Conservation (phyloP, 768 basidiomycete species). For the Jaapia argillacea region DNA sequence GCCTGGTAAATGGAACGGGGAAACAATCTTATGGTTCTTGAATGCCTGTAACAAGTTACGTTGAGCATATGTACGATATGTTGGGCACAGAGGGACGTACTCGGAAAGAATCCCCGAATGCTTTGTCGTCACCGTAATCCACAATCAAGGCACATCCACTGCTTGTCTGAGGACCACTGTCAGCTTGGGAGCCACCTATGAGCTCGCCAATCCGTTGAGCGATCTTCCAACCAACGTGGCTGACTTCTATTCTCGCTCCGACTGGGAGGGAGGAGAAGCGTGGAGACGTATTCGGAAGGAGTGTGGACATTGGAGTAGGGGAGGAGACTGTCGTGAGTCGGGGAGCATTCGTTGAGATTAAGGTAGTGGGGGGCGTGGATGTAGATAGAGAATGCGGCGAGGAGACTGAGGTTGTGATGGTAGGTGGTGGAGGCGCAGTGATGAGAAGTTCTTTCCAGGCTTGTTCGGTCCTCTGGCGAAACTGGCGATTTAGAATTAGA, state of each 20-base stretch:
- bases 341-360: too few relatives aligned
- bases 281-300: conserved; percentile 56
- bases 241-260: conserved; percentile 76
- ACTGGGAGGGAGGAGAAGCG: conserved; percentile 60
- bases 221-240: conserved; percentile 56
- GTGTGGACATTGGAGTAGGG: conserved; percentile 34
- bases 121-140: conserved; percentile 78
- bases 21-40: conserved; percentile 75
- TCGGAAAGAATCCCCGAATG: conserved; percentile 67
- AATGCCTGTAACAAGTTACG: conserved; percentile 54
- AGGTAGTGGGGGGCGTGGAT: conserved; percentile 7
- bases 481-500: background rate
- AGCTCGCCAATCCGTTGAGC: conserved; percentile 62
- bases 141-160: conserved; percentile 68
- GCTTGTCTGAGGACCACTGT: conserved; percentile 3
- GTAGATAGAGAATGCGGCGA: conserved; percentile 4
- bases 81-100: conserved; percentile 40
- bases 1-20: conserved; percentile 79
- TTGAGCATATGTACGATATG: background rate
- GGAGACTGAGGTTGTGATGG: conserved; percentile 10
- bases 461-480: conserved; percentile 52
- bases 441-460: conserved; percentile 88
- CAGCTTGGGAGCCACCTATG: conserved; percentile 21
- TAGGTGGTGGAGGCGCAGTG: conserved; percentile 20
- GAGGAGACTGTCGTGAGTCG: conserved; percentile 63